Evolutionary conservation across 2,329 filamentous ascomycete genomes (phyloP), one percentile per base, ranked within the genome.

Genomic region (Tolypocladium ovalisporum): DNA sequence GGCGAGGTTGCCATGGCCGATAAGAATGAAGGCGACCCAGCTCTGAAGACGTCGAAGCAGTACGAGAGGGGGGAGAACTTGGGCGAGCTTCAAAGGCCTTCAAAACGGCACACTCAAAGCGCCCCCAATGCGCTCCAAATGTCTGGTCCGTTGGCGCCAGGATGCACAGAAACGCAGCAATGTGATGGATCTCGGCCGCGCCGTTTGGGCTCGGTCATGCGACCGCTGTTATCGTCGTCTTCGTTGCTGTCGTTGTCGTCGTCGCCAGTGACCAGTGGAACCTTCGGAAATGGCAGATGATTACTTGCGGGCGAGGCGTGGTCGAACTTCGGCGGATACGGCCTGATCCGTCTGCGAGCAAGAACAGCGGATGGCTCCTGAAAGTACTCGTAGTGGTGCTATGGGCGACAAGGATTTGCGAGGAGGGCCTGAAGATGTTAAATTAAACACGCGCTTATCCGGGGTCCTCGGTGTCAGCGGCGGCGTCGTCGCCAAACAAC

Each of bases 1-100:
- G 86, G 87, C 71, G 87, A 88, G 71, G 78, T 79, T 67, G 84
- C 82, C 85, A 88, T 88, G 64, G 64, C 66, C 64, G 60, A 62
- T 58, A 65, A 61, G 60, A 59, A 54, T 34, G 55, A 57, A 37
- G 19, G n/a, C 24, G 44, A 47, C 22, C 42, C 36, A 55, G 29
- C 47, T 34, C 29, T 3, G 3, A n/a, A 32, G 29, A 34, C 10
- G 27, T n/a, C 9, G 29, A 52, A 22, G 47, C 5, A n/a, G 35
- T n/a, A 22, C 9, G 12, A 35, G 47, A 32, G 47, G 47, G 29
- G 12, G 19, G 19, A 22, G 29, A 32, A 3, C 4, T 52, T 13
- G 47, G 29, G 47, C 29, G 29, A 34, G 47, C 17, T 29, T 51
- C 47, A 19, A n/a, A 29, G 47, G 17, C 29, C 47, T 22, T 35